Evolutionary conservation across 768 basidiomycete genomes (phyloP).

Genomic region (Phlebiopsis gigantea): DNA sequence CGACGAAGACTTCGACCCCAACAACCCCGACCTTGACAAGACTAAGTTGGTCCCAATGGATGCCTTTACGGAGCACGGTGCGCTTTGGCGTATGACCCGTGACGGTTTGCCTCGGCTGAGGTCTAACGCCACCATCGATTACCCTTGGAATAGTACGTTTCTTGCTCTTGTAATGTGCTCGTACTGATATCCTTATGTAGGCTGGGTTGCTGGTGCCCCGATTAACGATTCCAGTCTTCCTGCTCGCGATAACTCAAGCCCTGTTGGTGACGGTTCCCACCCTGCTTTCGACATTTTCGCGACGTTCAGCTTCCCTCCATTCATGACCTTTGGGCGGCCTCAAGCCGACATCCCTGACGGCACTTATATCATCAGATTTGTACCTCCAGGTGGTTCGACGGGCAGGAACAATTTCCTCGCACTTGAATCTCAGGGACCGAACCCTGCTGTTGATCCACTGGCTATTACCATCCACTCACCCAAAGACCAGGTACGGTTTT

Average conservation of each 20-base stretch:
- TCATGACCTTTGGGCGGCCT: neutral
- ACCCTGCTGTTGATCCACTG: no score
- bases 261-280: neutral
- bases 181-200: neutral
- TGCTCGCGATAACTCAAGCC: no score
- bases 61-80: constrained; percentile 6
- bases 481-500: no score
- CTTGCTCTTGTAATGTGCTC: neutral
- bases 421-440: no score
- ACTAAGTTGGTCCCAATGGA: constrained; percentile 6
- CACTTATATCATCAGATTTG: neutral
- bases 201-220: constrained; percentile 9
- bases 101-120: constrained; percentile 2
- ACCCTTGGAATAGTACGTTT: constrained; percentile 9
- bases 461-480: no score
- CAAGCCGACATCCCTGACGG: neutral
- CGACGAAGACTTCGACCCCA: constrained; percentile 4
- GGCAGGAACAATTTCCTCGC: no score
- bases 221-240: no score
- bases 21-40: neutral
- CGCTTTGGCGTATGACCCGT: constrained; percentile 3
- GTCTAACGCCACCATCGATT: constrained; percentile 9
- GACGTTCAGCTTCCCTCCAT: constrained; percentile 5
- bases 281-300: constrained; percentile 8
- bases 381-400: neutral